A percentile compares a stretch with the other conserved stretches of the same genome.
These are phyloP conservation scores for Talaromyces sp. DNA, from an alignment of 2,329 filamentous ascomycete genomes.

Conservation along the genomic window DNA sequence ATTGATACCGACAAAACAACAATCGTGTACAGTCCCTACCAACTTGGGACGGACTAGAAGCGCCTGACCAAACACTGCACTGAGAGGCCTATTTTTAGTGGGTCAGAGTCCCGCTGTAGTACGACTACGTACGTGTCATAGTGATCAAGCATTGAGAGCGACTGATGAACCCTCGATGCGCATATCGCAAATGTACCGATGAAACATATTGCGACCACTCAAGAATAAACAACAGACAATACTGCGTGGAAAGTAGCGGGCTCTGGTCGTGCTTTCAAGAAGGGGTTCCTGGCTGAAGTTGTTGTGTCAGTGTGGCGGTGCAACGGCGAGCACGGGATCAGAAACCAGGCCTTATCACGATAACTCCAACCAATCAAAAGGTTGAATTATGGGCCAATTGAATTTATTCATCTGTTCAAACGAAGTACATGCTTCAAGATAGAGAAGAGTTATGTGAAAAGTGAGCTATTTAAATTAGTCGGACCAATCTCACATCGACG, in stretches of 20 bases:
- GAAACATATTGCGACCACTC: background rate
- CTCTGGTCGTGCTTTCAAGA: background rate
- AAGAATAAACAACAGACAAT: background rate
- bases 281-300: constrained; percentile 1
- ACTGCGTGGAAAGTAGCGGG: background rate
- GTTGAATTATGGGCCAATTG: background rate
- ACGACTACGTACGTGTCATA: constrained; percentile 11
- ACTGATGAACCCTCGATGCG: background rate
- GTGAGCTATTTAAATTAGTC: background rate
- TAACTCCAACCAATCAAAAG: constrained; percentile 10
- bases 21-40: background rate
- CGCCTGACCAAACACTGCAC: background rate
- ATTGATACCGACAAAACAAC: constrained; percentile 2
- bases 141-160: background rate
- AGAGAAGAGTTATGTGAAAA: background rate
- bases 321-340: constrained; percentile 5
- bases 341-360: constrained; percentile 12
- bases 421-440: background rate
- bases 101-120: constrained; percentile 14
- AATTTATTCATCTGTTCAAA: background rate
- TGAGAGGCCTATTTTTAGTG: constrained; percentile 2
- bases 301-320: constrained; percentile 9
- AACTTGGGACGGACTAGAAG: background rate
- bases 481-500: background rate
- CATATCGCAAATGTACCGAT: background rate